Conservation (phyloP, 176 grass and related monocot genomes). For the Phragmites australis region DNA sequence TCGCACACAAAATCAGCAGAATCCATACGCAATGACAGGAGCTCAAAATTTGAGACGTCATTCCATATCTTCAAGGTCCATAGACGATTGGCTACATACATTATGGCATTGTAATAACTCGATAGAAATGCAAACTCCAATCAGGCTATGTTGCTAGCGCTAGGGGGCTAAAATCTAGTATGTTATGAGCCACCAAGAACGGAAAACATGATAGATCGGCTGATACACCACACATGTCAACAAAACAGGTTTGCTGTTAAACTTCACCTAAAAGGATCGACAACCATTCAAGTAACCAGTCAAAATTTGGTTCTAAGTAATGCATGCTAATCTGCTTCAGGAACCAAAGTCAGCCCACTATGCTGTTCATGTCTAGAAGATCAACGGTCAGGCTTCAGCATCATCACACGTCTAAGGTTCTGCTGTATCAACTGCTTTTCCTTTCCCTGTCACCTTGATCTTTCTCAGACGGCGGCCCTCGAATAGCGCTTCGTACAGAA, state of each 20-base stretch:
- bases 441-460: conserved; percentile 35
- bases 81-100: neutral
- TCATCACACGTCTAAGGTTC: conserved; percentile 11
- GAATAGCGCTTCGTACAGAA: conserved; percentile 65
- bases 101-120: neutral
- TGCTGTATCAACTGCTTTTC: conserved; percentile 25
- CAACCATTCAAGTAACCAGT: conserved; percentile 14
- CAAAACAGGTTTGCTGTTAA: neutral
- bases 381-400: conserved; percentile 25
- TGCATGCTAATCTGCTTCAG: conserved; percentile 27
- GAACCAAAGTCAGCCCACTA: conserved; percentile 38
- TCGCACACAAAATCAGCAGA: neutral
- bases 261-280: conserved; percentile 13
- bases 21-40: neutral
- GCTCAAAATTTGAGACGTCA: neutral
- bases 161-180: neutral
- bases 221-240: conserved; percentile 18
- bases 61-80: neutral
- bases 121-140: neutral
- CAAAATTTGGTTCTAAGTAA: conserved; percentile 28
- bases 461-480: conserved; percentile 40
- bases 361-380: conserved; percentile 41
- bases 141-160: neutral
- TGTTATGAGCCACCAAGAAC: neutral
- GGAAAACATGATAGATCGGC: neutral